Evolutionary conservation across 805 yeast genomes (phyloP).

Genomic region (Candida coquimbonensis): DNA sequence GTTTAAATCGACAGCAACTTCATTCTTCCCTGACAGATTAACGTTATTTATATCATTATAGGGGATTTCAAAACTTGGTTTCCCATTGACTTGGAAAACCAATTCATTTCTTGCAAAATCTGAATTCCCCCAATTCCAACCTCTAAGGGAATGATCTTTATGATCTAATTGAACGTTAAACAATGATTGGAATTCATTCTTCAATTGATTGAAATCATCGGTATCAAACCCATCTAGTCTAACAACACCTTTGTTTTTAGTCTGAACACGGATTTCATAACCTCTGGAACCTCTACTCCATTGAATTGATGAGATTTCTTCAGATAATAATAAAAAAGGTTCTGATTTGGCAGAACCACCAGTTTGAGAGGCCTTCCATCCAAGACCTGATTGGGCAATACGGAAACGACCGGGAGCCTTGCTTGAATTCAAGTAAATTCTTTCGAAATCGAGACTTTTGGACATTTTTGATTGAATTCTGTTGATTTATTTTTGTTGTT

Average conservation of each 20-base stretch:
- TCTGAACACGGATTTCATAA: constrained; percentile 80
- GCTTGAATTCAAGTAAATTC: constrained; percentile 84
- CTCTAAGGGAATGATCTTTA: constrained; percentile 87
- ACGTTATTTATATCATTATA: constrained; percentile 74
- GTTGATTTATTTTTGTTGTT: neutral
- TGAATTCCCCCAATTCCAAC: constrained; percentile 98
- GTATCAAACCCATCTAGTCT: constrained; percentile 88
- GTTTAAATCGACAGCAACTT: constrained; percentile 84
- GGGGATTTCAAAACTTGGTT: constrained; percentile 89
- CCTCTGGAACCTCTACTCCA: constrained; percentile 97
- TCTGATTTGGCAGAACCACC: constrained; percentile 44
- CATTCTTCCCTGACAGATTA: constrained; percentile 85
- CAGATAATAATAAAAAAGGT: constrained; percentile 86
- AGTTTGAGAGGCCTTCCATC: constrained; percentile 77
- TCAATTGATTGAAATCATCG: constrained; percentile 74
- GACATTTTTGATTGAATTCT: neutral
- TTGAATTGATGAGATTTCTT: constrained; percentile 67
- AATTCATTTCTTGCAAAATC: constrained; percentile 91
- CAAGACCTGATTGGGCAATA: constrained; percentile 93
- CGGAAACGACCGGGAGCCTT: constrained; percentile 82
- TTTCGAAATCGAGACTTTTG: constrained; percentile 65
- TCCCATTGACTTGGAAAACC: constrained; percentile 76
- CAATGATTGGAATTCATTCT: constrained; percentile 74
- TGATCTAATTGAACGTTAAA: constrained; percentile 70
- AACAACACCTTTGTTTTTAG: constrained; percentile 80